A percentile compares a stretch with the other conserved stretches of the same genome.
phyloP scores from a whole-genome alignment of 345 rosid species.

The Syzygium oleosum region DNA sequence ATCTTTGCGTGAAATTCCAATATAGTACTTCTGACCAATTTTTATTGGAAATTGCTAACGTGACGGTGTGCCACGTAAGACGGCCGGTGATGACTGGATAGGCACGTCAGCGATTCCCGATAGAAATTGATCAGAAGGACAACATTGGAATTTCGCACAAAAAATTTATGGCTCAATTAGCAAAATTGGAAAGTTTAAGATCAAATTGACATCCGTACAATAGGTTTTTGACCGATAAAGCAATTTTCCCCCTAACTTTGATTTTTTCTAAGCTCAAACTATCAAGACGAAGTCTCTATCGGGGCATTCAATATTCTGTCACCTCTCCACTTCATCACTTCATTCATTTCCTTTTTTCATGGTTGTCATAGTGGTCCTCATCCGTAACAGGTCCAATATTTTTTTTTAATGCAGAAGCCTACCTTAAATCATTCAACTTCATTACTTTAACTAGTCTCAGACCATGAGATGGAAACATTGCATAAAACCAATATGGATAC shows the following conservation, averaged over 20 bases:
- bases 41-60: fast-evolving
- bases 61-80: fast-evolving
- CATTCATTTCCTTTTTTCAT: neutral
- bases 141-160: fast-evolving
- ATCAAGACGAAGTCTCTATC: neutral
- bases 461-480: neutral
- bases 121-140: fast-evolving
- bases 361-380: neutral
- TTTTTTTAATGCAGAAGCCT: neutral
- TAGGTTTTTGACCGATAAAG: neutral
- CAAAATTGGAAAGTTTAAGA: neutral
- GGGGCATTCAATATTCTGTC: neutral
- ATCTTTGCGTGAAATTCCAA: fast-evolving
- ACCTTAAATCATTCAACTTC: neutral
- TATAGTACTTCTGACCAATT: fast-evolving
- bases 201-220: neutral
- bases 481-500: neutral
- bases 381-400: neutral
- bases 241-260: neutral
- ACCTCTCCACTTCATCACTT: neutral
- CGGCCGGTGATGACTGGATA: too few relatives aligned
- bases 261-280: neutral
- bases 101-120: too few relatives aligned
- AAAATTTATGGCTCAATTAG: fast-evolving
- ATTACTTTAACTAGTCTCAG: neutral